Conservation (phyloP, 2,329 filamentous ascomycete genomes). For the Penicillium sclerotiorum region DNA sequence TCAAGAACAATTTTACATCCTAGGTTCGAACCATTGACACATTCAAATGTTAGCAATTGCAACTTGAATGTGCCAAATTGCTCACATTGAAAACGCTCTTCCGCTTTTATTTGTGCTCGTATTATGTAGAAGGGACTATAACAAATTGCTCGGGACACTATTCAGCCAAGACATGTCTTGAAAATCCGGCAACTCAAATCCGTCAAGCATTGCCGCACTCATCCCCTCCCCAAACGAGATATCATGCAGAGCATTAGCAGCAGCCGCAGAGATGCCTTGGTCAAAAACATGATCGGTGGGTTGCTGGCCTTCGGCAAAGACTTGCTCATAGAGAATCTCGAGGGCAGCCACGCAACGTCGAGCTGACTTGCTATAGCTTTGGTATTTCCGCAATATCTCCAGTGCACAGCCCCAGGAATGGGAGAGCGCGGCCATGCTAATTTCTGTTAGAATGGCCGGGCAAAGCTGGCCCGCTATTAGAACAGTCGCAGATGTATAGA, state of each 20-base stretch:
- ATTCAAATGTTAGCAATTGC: too few relatives aligned
- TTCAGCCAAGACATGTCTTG: slow-evolving; percentile 40
- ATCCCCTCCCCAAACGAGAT: slow-evolving; percentile 32
- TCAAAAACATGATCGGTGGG: slow-evolving; percentile 2
- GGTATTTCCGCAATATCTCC: slow-evolving; percentile 34
- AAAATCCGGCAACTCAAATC: slow-evolving; percentile 33
- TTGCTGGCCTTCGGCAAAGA: slow-evolving; percentile 23
- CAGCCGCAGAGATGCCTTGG: background rate
- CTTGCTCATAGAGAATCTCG: slow-evolving; percentile 35
- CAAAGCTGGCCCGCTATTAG: slow-evolving; percentile 36
- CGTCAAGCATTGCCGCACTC: slow-evolving; percentile 26
- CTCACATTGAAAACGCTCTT: too few relatives aligned
- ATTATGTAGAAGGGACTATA: too few relatives aligned
- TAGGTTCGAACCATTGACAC: too few relatives aligned
- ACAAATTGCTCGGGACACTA: slow-evolving; percentile 35
- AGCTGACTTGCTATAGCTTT: slow-evolving; percentile 35
- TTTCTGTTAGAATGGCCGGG: slow-evolving; percentile 28
- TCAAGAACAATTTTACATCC: too few relatives aligned
- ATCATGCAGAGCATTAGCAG: slow-evolving; percentile 16
- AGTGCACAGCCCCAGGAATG: slow-evolving; percentile 34
- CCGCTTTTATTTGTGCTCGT: too few relatives aligned
- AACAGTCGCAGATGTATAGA: slow-evolving; percentile 40
- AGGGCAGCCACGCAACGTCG: slow-evolving; percentile 35
- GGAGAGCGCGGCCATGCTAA: slow-evolving; percentile 26
- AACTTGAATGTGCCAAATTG: too few relatives aligned